Base-by-base conservation (phyloP, 495 filamentous ascomycete genomes). In the Astrothelium subdiscretum region DNA sequence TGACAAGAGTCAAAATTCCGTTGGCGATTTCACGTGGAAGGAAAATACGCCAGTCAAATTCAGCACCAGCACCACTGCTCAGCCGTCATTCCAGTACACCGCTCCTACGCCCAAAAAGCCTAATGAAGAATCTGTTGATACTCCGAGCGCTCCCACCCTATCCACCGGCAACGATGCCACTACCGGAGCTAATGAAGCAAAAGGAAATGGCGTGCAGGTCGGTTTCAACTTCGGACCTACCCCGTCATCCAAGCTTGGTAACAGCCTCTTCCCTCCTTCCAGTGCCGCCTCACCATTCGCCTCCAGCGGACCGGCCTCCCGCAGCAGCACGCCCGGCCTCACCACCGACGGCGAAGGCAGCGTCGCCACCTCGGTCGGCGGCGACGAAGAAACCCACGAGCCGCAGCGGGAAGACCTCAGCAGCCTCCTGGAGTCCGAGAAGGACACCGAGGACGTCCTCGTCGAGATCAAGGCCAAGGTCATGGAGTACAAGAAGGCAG, bases 41-140 rank as follows among this genome's bases (percentile, higher is more conserved):
- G 63, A 44, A 1, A 65, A 62, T 32, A 69, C 63, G 12, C 69
- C 67, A 12, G 67, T 71, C 65, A 67, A 68, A 40, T 69, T 69
- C 52, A 59, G 66, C 60, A 58, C 20, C 27, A 51, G 59, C 59
- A 35, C 40, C 6, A 59, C 59, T 1, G 61, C 52, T 8, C 59
- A 26, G 12, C 59, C 58, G 0, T 61, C 27, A 12, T 67, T 64
- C 31, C 44, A 54, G 32, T 59, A 60, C 58, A 64, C 62, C 11
- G n/a, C 63, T n/a, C 29, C 63, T 12, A 64, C 42, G 13, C 59
- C 63, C 51, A 24, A 2, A 11, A 57, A 52, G 2, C 59, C 62
- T 31, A 31, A n/a, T 2, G 42, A 43, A 3, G 32, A 18, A 24
- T 24, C 42, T 18, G 20, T 40, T 52, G 20, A 22, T 31, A 5